A percentile compares a stretch with the other conserved stretches of the same genome.
Conservation (phyloP, 2,329 filamentous ascomycete species). For the Sclerotinia glacialis region DNA sequence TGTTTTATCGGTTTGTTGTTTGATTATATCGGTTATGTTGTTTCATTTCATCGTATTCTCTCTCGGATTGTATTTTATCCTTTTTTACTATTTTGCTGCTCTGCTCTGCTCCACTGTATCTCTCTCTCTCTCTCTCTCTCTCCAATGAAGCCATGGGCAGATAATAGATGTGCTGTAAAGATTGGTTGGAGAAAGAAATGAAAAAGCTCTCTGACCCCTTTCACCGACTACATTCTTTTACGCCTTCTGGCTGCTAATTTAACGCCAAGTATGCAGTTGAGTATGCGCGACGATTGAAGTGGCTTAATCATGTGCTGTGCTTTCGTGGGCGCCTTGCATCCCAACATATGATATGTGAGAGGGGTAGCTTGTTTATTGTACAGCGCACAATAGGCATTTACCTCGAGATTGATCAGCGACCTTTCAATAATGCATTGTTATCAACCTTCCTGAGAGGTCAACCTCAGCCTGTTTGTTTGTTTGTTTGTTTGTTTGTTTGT, state of each 20-base stretch:
- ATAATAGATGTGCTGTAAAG: slow-evolving; percentile 14
- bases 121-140: not conserved
- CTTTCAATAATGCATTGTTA: not conserved
- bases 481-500: not conserved
- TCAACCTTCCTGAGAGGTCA: no score
- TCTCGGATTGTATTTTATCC: no score
- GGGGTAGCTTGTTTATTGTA: not conserved
- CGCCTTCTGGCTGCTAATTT: slow-evolving; percentile 21
- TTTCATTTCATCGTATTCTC: no score
- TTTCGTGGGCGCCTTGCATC: slow-evolving; percentile 20
- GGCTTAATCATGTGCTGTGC: slow-evolving; percentile 4
- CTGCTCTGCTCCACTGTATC: no score
- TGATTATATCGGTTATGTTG: no score
- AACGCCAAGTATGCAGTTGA: slow-evolving; percentile 12
- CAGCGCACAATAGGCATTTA: not conserved
- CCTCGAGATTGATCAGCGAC: not conserved
- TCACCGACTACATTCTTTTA: no score
- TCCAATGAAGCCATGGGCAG: not conserved
- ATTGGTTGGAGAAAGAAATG: slow-evolving; percentile 14
- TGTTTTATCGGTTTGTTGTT: not conserved
- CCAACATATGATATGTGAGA: slow-evolving; percentile 9
- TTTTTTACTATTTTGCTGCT: not conserved
- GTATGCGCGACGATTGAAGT: slow-evolving; percentile 17
- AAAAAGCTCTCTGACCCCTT: not conserved
- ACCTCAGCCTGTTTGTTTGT: no score